Percentiles rank a stretch among this genome's conserved stretches.
These are phyloP conservation scores for Oryza glaberrima DNA, from an alignment of 176 grass and related monocot species.

Conservation along the genomic window DNA sequence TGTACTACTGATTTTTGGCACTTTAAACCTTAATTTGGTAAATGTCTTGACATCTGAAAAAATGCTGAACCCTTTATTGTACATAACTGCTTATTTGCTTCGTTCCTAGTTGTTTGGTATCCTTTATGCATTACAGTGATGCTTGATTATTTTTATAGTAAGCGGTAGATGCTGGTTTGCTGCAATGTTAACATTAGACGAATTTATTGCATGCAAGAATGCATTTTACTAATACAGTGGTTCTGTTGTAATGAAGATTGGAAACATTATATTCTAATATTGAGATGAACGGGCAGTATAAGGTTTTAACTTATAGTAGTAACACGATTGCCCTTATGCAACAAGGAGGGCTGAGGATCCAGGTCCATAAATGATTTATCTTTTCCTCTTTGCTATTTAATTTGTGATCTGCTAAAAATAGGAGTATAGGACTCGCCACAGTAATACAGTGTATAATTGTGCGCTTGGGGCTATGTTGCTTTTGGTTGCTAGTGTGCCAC, in stretches of 20 bases:
- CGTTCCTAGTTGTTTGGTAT: not conserved
- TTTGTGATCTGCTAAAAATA: not conserved
- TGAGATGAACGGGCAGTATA: not conserved
- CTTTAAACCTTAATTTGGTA: not conserved
- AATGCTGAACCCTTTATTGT: not conserved
- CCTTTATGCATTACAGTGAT: not conserved
- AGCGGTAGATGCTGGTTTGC: not conserved
- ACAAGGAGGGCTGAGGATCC: not conserved
- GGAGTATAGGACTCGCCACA: not conserved
- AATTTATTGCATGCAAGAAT: constrained; percentile 7
- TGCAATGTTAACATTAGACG: constrained; percentile 20
- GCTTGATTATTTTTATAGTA: not conserved
- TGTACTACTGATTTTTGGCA: not conserved
- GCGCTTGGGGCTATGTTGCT: not conserved
- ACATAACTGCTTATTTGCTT: not conserved
- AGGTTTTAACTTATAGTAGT: constrained; percentile 1
- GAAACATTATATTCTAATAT: not conserved
- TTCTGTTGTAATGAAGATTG: not conserved
- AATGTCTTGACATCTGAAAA: constrained; percentile 2
- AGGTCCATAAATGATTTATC: constrained; percentile 4
- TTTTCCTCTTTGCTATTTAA: not conserved
- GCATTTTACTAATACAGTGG: not conserved
- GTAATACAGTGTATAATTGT: not conserved
- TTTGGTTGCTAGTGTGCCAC: not conserved
- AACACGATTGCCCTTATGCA: not conserved